These are phyloP conservation scores for Lactarius evosmus DNA, from an alignment of 768 basidiomycete genomes.

Conservation along the genomic window DNA sequence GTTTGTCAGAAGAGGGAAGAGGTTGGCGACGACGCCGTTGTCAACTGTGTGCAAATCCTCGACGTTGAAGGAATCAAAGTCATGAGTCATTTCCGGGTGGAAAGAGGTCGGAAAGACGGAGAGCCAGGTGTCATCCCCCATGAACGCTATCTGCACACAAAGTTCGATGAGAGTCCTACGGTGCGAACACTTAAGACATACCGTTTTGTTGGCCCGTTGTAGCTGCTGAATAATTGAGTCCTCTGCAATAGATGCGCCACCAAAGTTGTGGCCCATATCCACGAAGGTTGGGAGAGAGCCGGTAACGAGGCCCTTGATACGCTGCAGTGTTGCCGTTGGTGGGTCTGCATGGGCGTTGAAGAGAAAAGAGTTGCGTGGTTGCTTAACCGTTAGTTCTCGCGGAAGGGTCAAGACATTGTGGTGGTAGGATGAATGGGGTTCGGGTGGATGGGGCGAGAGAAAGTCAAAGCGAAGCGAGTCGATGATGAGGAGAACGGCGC, in stretches of 20 bases:
- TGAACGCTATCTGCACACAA: slow-evolving; percentile 65
- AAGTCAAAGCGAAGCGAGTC: slow-evolving; percentile 96
- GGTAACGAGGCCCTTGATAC: slow-evolving; percentile 92
- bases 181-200: slow-evolving; percentile 34
- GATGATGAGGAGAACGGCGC: slow-evolving; percentile 82
- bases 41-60: slow-evolving; percentile 97
- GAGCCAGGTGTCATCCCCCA: slow-evolving; percentile 98
- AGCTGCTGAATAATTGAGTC: slow-evolving; percentile 86
- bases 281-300: slow-evolving; percentile 95
- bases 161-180: slow-evolving; percentile 7
- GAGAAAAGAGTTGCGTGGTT: slow-evolving; percentile 75
- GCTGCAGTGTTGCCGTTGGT: slow-evolving; percentile 91
- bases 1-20: slow-evolving; percentile 71
- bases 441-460: slow-evolving; percentile 65
- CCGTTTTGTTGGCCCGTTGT: slow-evolving; percentile 54
- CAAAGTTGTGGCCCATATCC: slow-evolving; percentile 92
- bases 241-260: slow-evolving; percentile 79
- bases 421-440: slow-evolving; percentile 62
- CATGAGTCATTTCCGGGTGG: slow-evolving; percentile 65
- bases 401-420: slow-evolving; percentile 85
- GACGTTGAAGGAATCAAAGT: slow-evolving; percentile 97
- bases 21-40: slow-evolving; percentile 77
- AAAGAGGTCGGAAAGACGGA: slow-evolving; percentile 80
- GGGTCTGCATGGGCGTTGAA: slow-evolving; percentile 92
- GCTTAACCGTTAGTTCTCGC: slow-evolving; percentile 55